phyloP scores from a whole-genome alignment of 1,284 basidiomycete genomes.

The Wolfiporia cocos region DNA sequence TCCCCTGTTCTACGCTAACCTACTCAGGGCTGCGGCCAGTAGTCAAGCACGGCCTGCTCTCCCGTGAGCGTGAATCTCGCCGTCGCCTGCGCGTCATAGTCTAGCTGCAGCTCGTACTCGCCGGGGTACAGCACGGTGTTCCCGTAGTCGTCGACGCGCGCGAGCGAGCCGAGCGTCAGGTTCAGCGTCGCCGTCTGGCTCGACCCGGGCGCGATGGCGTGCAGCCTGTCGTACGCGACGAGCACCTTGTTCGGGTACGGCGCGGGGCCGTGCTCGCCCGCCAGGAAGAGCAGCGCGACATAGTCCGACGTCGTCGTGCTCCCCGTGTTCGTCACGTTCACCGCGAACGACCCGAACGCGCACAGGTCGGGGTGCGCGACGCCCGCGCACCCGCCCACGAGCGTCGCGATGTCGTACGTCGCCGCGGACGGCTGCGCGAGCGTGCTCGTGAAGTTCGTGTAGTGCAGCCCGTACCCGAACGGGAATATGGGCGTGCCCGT shows the following conservation, averaged over 20 bases:
- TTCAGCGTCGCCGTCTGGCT: conserved; percentile 32
- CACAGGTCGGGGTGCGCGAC: conserved; percentile 36
- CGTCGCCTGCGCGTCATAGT: conserved; percentile 23
- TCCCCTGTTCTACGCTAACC: no score
- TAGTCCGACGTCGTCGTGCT: conserved; percentile 42
- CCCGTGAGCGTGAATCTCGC: conserved; percentile 39
- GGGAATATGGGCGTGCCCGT: conserved; percentile 41
- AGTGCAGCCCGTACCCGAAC: conserved; percentile 49
- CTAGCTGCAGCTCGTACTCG: conserved; percentile 38
- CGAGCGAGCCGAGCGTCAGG: conserved; percentile 44
- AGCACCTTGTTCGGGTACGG: conserved; percentile 49
- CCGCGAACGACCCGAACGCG: conserved; percentile 40
- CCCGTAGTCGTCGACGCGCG: conserved; percentile 41
- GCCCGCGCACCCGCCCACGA: conserved; percentile 25
- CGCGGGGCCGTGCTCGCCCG: conserved; percentile 39
- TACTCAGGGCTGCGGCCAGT: conserved; percentile 11
- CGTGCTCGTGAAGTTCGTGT: conserved; percentile 43
- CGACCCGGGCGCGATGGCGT: conserved; percentile 30
- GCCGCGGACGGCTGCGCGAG: conserved; percentile 17
- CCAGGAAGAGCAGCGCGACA: conserved; percentile 47
- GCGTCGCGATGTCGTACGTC: conserved; percentile 35
- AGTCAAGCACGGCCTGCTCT: conserved; percentile 17
- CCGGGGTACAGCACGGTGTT: conserved; percentile 43
- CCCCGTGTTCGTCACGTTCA: conserved; percentile 44
- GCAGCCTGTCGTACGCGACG: conserved; percentile 42